Evolutionary conservation across 352 stramenopile genomes (phyloP), one percentile per base, ranked within the genome.

Genomic region (Peronosclerospora sorghi): DNA sequence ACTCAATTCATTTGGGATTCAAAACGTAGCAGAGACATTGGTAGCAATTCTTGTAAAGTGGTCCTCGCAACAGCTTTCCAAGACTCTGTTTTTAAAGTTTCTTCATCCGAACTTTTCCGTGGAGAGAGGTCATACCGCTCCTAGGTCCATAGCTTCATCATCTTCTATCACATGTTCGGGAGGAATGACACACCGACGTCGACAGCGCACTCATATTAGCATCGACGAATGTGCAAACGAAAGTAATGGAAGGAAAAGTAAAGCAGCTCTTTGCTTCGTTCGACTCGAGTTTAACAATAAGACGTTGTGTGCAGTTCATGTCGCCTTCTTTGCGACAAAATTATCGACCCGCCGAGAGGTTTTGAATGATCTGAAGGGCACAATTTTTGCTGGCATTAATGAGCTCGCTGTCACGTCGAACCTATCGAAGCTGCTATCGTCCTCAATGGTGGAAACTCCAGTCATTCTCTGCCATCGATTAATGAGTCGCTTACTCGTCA

Each of bases 281-380:
- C 74, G 81, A 9, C 41, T 91, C 6, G 78, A 91, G 45, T 59
- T 79, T 23, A 90, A 86, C 40, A 86, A 73, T 54, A 80, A 83
- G 45, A 84, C 77, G 13, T 44, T 94, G 1, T 75, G 77, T 12
- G 70, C 75, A 17, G 51, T 94, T 26, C 75, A 94, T 47, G 71
- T 90, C 21, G 81, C 81, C n/a, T 94, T 94, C 36, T 94, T 89
- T 30, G 71, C 78, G n/a, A 83, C 73, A 14, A 73, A 55, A 29
- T 59, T 73, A 19, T 73, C 71, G 1, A 70, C 62, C 8, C 63
- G 81, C 7, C 77, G 79, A 9, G 57, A 81, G 24, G 72, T 80
- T n/a, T 51, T 94, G 4, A 59, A 63, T 27, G 79, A 90, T 40
- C 39, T 94, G 32, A 90, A 88, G 38, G 62, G 29, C 19, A 73